These are phyloP conservation scores for Jackrogersella minutella DNA, from an alignment of 495 filamentous ascomycete genomes.

Conservation along the genomic window DNA sequence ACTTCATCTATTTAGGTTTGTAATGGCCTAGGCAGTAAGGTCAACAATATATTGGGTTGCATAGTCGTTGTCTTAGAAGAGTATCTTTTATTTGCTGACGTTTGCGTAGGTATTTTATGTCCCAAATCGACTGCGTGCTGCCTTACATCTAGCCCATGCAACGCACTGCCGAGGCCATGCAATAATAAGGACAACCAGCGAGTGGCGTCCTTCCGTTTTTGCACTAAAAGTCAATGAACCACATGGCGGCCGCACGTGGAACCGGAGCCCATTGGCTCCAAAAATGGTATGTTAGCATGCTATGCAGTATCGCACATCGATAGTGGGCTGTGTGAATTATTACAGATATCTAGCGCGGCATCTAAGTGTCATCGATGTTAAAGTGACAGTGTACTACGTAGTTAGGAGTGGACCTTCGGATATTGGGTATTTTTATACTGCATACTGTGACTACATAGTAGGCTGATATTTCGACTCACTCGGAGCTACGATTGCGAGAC, in stretches of 20 bases:
- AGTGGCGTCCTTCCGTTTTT: conserved; percentile 34
- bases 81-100: conserved; percentile 37
- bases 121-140: conserved; percentile 32
- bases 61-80: conserved; percentile 29
- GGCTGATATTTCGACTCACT: neutral
- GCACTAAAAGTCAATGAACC: conserved; percentile 36
- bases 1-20: neutral
- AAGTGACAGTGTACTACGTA: conserved; percentile 6
- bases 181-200: conserved; percentile 22
- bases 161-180: conserved; percentile 35
- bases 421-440: conserved; percentile 19
- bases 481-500: neutral
- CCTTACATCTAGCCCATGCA: conserved; percentile 29
- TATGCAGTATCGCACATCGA: conserved; percentile 37
- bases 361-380: conserved; percentile 27
- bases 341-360: conserved; percentile 21
- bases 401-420: conserved; percentile 32
- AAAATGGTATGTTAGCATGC: conserved; percentile 16
- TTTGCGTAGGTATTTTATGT: conserved; percentile 19
- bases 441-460: conserved; percentile 3
- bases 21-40: neutral
- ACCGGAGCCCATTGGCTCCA: conserved; percentile 35
- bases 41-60: conserved; percentile 24
- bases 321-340: conserved; percentile 29
- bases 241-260: conserved; percentile 42